These are phyloP conservation scores for Lasiodiplodia theobromae DNA, from an alignment of 2,329 filamentous ascomycete genomes.

Conservation along the genomic window DNA sequence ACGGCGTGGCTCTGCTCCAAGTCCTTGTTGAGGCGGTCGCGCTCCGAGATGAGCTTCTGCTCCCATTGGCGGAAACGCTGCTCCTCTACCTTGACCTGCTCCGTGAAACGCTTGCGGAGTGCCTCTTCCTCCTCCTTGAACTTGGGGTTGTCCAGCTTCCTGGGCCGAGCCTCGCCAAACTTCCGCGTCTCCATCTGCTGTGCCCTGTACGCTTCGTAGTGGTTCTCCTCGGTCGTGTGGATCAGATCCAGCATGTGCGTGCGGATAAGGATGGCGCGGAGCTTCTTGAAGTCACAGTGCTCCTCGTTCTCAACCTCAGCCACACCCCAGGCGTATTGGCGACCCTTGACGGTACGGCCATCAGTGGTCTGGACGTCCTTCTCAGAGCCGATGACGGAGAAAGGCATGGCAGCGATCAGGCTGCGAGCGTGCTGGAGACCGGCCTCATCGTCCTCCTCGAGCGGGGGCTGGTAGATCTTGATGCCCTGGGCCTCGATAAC, in stretches of 20 bases:
- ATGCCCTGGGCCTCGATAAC: conserved; percentile 99
- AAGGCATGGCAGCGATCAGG: conserved; percentile 96
- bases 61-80: conserved; percentile 99
- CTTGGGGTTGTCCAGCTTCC: conserved; percentile 99
- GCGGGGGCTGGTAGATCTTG: conserved; percentile 98
- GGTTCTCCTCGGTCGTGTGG: conserved; percentile 98
- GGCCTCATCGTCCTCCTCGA: conserved; percentile 98
- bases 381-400: conserved; percentile 98
- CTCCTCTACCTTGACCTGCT: conserved; percentile 99
- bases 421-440: conserved; percentile 93
- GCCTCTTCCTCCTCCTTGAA: conserved; percentile 99
- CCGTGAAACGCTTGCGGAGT: conserved; percentile 97
- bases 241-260: conserved; percentile 99
- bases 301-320: conserved; percentile 99
- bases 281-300: conserved; percentile 99
- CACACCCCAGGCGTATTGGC: conserved; percentile 99
- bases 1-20: conserved; percentile 93
- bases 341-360: conserved; percentile 96
- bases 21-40: conserved; percentile 99
- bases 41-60: conserved; percentile 99
- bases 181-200: conserved; percentile 99
- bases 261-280: conserved; percentile 96
- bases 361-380: conserved; percentile 98
- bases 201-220: conserved; percentile 99
- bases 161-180: conserved; percentile 94